Evolutionary conservation across 2,329 filamentous ascomycete genomes (phyloP).

Genomic region (Ophiocordyceps australis): DNA sequence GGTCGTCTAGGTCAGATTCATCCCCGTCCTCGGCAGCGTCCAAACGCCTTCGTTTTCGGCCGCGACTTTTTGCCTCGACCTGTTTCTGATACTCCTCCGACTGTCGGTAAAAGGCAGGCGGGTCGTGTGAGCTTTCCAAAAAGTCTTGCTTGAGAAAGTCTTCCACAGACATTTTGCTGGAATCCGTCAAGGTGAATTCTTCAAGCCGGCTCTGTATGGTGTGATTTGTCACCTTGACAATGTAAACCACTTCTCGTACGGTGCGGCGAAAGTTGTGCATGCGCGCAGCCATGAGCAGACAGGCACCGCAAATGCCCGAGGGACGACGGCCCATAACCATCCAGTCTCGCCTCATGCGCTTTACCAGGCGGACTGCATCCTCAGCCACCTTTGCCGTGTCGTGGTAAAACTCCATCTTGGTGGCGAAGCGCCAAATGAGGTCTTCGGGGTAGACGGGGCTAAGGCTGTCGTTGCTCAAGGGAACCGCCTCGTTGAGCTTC

Average conservation of each 20-base stretch:
- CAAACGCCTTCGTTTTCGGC: slow-evolving; percentile 26
- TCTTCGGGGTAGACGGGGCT: slow-evolving; percentile 70
- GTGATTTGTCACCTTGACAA: slow-evolving; percentile 87
- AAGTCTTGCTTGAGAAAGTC: slow-evolving; percentile 62
- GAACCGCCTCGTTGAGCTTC: slow-evolving; percentile 53
- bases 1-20: slow-evolving; percentile 2
- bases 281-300: slow-evolving; percentile 81
- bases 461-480: slow-evolving; percentile 45
- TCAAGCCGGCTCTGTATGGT: slow-evolving; percentile 84
- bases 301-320: slow-evolving; percentile 85
- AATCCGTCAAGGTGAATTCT: slow-evolving; percentile 79
- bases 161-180: slow-evolving; percentile 69
- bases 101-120: slow-evolving; percentile 63
- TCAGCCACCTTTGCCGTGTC: slow-evolving; percentile 70
- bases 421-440: slow-evolving; percentile 78
- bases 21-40: slow-evolving; percentile 8
- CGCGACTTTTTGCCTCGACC: slow-evolving; percentile 27
- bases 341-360: slow-evolving; percentile 93
- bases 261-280: slow-evolving; percentile 98
- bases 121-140: slow-evolving; percentile 58
- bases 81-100: slow-evolving; percentile 38
- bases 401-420: slow-evolving; percentile 76
- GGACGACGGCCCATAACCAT: slow-evolving; percentile 89
- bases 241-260: slow-evolving; percentile 88
- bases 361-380: slow-evolving; percentile 73